Evolutionary conservation across 352 stramenopile genomes (phyloP).

Genomic region (Stephanocyclus meneghinianus): DNA sequence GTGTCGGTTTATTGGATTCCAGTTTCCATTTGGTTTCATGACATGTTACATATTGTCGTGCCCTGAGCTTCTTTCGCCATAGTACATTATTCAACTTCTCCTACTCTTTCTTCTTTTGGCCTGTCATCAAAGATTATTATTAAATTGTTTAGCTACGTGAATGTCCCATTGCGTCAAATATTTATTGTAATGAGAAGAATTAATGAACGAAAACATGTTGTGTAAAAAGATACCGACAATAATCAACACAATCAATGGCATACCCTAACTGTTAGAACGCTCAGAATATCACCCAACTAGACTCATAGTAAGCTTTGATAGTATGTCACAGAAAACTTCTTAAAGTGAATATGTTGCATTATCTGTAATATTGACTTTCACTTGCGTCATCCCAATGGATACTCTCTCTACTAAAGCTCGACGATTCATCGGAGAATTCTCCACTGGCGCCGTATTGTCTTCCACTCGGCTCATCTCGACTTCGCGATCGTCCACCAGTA

Average conservation of each 20-base stretch:
- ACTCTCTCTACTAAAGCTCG: not conserved
- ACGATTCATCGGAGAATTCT: slow-evolving; percentile 10
- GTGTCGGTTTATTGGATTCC: too few species aligned
- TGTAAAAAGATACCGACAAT: not conserved
- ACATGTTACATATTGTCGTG: too few species aligned
- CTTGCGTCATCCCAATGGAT: slow-evolving; percentile 30
- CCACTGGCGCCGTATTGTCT: not conserved
- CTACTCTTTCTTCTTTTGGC: not conserved
- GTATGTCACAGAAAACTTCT: too few species aligned
- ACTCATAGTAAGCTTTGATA: too few species aligned
- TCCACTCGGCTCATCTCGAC: not conserved
- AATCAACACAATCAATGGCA: not conserved
- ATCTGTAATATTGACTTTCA: slow-evolving; percentile 29
- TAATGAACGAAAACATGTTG: too few species aligned
- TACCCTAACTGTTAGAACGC: not conserved
- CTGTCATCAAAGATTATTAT: not conserved
- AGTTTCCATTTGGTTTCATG: too few species aligned
- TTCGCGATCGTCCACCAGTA: not conserved
- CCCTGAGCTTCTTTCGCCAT: too few species aligned
- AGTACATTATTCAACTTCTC: too few species aligned
- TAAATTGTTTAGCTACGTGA: not conserved
- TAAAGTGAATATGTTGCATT: not conserved
- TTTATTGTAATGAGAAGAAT: too few species aligned
- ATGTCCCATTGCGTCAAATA: too few species aligned
- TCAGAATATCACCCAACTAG: not conserved